phyloP scores from a whole-genome alignment of 129 eudicot genomes.

The Escallonia rubra region DNA sequence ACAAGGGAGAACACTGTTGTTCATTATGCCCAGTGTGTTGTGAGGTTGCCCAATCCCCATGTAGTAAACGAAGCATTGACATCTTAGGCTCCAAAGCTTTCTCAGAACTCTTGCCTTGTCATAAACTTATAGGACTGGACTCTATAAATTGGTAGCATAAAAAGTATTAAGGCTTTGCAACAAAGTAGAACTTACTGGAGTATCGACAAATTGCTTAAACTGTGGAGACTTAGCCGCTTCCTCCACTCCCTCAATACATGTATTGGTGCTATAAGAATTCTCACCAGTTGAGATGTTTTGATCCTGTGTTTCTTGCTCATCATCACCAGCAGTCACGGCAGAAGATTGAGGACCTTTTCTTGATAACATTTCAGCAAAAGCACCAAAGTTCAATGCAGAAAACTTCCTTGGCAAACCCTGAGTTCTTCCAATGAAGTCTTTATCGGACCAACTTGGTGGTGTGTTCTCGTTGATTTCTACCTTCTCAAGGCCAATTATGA shows the following conservation, averaged over 20 bases:
- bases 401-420: conserved; percentile 25
- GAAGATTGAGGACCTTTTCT: conserved; percentile 32
- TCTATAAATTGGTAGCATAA: background rate
- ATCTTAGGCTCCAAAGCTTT: background rate
- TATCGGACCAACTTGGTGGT: conserved; percentile 39
- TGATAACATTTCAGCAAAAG: conserved; percentile 31
- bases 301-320: conserved; percentile 28
- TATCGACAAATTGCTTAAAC: conserved; percentile 28
- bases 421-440: conserved; percentile 39
- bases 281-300: conserved; percentile 18
- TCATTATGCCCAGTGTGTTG: background rate
- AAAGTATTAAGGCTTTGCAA: background rate
- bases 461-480: conserved; percentile 27
- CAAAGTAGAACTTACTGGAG: conserved; percentile 40
- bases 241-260: conserved; percentile 21
- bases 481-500: conserved; percentile 17
- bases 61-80: background rate
- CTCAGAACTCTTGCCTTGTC: too few species aligned
- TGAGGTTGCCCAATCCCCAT: background rate
- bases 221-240: conserved; percentile 17
- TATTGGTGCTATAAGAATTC: conserved; percentile 4
- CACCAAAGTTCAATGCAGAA: conserved; percentile 33
- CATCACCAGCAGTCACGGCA: conserved; percentile 13
- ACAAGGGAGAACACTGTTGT: background rate
- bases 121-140: background rate